Evolutionary conservation across 2,329 filamentous ascomycete genomes (phyloP), one percentile per base, ranked within the genome.

Genomic region (Ascochyta viciae-villosae): DNA sequence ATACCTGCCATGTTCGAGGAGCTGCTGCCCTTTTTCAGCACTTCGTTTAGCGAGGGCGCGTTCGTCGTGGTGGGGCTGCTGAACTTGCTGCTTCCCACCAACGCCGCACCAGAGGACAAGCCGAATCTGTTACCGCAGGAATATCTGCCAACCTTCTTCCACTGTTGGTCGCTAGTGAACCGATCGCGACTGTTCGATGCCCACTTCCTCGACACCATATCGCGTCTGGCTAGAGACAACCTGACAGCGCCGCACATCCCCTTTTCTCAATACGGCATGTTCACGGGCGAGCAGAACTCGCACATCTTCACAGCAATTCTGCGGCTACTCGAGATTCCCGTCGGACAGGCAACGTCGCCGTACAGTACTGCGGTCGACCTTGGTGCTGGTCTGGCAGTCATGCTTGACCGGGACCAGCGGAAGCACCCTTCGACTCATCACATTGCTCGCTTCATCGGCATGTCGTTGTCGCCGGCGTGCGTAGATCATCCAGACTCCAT

Each of bases 391-490:
- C 81, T 96, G 51, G 95, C 90, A 12, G 82, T 94, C 24, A 91
- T 95, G 76, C 82, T 99, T 31, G 94, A 98, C 70, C 89, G 95
- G 71, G 96, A 99, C 72, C 89, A 89, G 70, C 91, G 96, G 68
- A 97, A 96, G 76, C 92, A 96, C 72, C 96, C 95, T 0, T 85
- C 92, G 33, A 88, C 92, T 0, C 96, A 98, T 74, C 91, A 96
- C 75, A 92, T 98, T 63, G 92, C 95, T 22, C 84, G 95, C 57
- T 95, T 92, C 89, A 90, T 98, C 55, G 87, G 96, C 48, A 94
- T 94, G 86, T 97, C 93, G 0, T 76, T 99, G 35, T 98, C 95
- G 1, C 94, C 95, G 1, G 82, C 87, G 41, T 95, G 91, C 68
- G 79, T 96, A 44, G 86, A 90, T 38, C 82, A 86, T n/a, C 83